Base-by-base conservation (phyloP, 2,329 filamentous ascomycete genomes). In the Chaetothyriales sp. region DNA sequence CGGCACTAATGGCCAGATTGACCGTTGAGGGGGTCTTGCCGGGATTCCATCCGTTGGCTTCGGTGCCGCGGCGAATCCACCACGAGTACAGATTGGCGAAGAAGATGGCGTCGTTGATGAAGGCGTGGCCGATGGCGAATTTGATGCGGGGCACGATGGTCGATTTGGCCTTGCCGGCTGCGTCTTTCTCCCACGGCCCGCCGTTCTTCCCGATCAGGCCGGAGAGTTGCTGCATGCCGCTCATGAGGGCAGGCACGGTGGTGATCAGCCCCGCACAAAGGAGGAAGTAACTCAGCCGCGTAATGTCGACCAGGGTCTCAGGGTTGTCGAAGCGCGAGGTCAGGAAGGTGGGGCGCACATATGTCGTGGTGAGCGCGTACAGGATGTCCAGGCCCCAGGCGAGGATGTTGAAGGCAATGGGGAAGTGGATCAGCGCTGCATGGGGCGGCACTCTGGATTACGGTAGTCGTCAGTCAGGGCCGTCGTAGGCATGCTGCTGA, bases 161-260 rank as follows among this genome's bases (percentile, higher is more conserved):
- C 52, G 18, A 51, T 54, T 61, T 61, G 43, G 51, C 48, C 40
- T 61, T 61, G 43, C 59, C 59, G 8, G 46, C 28, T 19, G 52
- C 53, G 47, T 60, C 59, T 44, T 60, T 60, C 48, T 61, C 59
- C 58, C 58, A 61, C 2, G 58, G 58, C 1, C 59, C 59, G 19
- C 58, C 58, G 51, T 61, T 61, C 56, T 61, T 60, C 46, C 53
- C 56, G 58, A 61, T 61, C 59, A 61, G 56, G 29, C 58, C 57
- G 15, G 58, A 51, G 47, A 61, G 52, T 43, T 61, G 58, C 43
- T 55, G 54, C 55, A 59, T 60, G 48, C 59, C 59, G 18, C 58
- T 59, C 58, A 61, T 56, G 55, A 61, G 60, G 53, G 59, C 58
- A 4, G 58, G 58, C 40, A 61, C 54, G 4, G 58, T 60, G 46